Base-by-base conservation (phyloP, 2,329 filamentous ascomycete genomes). In the Microcera coccophila region DNA sequence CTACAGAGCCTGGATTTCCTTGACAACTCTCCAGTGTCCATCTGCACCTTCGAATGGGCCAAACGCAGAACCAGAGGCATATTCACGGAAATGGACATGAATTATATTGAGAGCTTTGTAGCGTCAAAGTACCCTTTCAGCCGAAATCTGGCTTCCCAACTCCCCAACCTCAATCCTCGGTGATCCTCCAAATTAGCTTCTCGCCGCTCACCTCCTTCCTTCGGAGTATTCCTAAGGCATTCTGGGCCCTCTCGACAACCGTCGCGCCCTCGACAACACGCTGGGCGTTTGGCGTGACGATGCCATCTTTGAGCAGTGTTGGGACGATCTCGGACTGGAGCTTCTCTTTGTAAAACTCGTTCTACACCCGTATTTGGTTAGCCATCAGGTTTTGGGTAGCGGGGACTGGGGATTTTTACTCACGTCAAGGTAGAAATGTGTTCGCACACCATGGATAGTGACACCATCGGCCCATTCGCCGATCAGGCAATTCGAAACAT, bases 281-380 rank as follows among this genome's bases (percentile, higher is more conserved):
- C 26, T 68, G 65, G 35, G 59, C 63, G 45, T 73, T 72, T 0
- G 72, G 71, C 39, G 59, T 48, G 20, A 75, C 56, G 3, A 65
- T 33, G 0, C 67, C 66, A 12, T 63, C 52, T 5, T 62, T 63
- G 16, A 75, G 48, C 48, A 81, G 50, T 1, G 66, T 53, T 2
- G 75, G 75, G 54, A 82, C 70, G 39, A 82, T 77, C 12, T 77
- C 73, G 1, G 72, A 60, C 52, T 79, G 74, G 26, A 80, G 59
- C 38, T 76, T 70, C 36, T 78, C 62, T 45, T 72, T 77, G 62
- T 79, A 75, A 33, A 75, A 69, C 14, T 72, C 64, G 47, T 82
- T 80, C 73, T 81, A 29, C 34, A n/a, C n/a, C n/a, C n/a, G n/a
- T n/a, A 1, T 9, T 3, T 5, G 15, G 18, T 56, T 35, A 48